A percentile compares a stretch with the other conserved stretches of the same genome.
These are phyloP conservation scores for Yamadazyma diospyri DNA, from an alignment of 1,139 yeast species.

Conservation along the genomic window DNA sequence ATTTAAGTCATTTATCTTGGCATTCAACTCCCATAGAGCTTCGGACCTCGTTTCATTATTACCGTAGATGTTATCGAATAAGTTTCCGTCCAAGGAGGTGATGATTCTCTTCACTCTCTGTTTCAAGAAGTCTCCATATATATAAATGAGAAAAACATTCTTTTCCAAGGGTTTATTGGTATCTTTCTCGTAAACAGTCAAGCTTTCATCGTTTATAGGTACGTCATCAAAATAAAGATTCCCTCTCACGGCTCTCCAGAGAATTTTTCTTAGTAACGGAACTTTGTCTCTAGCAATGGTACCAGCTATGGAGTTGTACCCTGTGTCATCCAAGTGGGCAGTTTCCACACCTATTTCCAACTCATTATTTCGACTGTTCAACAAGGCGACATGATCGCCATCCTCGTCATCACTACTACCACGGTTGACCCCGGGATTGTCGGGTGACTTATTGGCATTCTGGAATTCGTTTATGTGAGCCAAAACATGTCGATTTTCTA, in stretches of 20 bases:
- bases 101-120: constrained; percentile 70
- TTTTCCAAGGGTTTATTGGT: constrained; percentile 51
- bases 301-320: constrained; percentile 48
- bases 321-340: constrained; percentile 44
- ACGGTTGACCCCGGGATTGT: constrained; percentile 10
- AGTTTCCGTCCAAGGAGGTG: constrained; percentile 77
- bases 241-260: constrained; percentile 56
- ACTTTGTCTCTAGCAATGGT: constrained; percentile 43
- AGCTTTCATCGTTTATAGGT: constrained; percentile 35
- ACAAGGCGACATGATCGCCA: constrained; percentile 33
- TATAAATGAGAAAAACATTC: constrained; percentile 77
- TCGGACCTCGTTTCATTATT: constrained; percentile 46
- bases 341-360: constrained; percentile 28
- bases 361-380: constrained; percentile 22
- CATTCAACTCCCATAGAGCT: constrained; percentile 59
- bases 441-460: constrained; percentile 14
- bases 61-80: constrained; percentile 64
- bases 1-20: constrained; percentile 41
- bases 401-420: constrained; percentile 18
- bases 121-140: constrained; percentile 78
- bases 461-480: constrained; percentile 31
- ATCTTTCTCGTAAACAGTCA: constrained; percentile 20
- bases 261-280: constrained; percentile 45
- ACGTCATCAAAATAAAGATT: constrained; percentile 48
- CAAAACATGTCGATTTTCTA: constrained; percentile 36